Evolutionary conservation across 371 early-diverging fungal species (phyloP), one percentile per base, ranked within the genome.

Genomic region (Mucor ambiguus): DNA sequence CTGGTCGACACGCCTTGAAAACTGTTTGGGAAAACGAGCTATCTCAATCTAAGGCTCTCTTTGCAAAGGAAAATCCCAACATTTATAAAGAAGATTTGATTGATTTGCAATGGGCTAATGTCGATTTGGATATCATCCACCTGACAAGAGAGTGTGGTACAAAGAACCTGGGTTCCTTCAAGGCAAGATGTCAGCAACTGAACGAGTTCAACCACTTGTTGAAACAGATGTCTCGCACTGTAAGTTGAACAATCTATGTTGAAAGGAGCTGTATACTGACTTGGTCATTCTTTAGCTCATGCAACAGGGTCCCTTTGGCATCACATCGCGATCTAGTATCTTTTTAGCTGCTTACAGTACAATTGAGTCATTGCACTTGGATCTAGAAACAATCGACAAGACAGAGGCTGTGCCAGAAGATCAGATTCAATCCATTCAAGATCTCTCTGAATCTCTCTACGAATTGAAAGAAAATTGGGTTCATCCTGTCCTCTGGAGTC

Each of bases 1-100:
- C 33, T 37, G 72, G 69, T 20, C 73, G 57, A 63, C 24, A 66
- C 46, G 46, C 48, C 4, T 61, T 72, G 29, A 41, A 64, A 43
- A 18, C 14, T 44, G 58, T 75, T 1, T 77, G 72, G 61, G 66
- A 78, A 38, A 68, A 77, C 20, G 79, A 78, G 28, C 28, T 74
- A 5, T 57, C 60, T 11, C 61, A 65, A 10, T 66, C 71, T 2
- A 78, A 77, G 63, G 76, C 72, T 8, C 63, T 85, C 4, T 85
- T 85, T 69, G 83, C 68, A 56, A 80, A 79, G 59, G 86, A 85
- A 54, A 78, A 77, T 52, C 82, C 86, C 33, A 85, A 85, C 44
- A 85, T 84, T 49, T 85, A 79, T 61, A 82, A 83, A 38, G 86
- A 85, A 66, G 80, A 81, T 48, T 60, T 85, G 43, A 70, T 85